Evolutionary conservation across 2,329 filamentous ascomycete genomes (phyloP), one percentile per base, ranked within the genome.

Genomic region (Fonsecaea pugnacius): DNA sequence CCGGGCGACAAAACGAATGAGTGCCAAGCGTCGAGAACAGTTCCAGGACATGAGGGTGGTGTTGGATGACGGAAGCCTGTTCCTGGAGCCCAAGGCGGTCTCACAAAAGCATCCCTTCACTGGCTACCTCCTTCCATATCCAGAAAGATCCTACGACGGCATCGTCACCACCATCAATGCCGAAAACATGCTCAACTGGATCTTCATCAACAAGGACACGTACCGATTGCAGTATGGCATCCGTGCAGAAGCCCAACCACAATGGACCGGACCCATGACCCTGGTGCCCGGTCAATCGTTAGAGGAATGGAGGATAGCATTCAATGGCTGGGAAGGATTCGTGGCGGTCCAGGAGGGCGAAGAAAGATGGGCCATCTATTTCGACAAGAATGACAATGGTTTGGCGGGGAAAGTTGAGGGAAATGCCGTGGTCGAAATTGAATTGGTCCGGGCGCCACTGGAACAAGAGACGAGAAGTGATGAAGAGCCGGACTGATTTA

Each of bases 241-340:
- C n/a, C 86, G 90, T 18, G 87, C 87, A 56, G 87, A 91, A 64
- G 91, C 89, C 27, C 80, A 89, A 36, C 84, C 81, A 30, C 89
- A 96, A 75, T 79, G 89, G 65, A 85, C 93, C 54, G 92, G 91
- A n/a, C 89, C 57, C 4, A 33, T 59, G 46, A 38, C 89, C 6
- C 96, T 90, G 89, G 89, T 91, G 71, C 59, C 48, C 18, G 70
- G 54, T 21, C 33, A 64, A 9, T 62, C 61, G 16, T 48, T 48
- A 9, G 38, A 36, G 2, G 64, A 65, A 14, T 72, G 66, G 55
- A 71, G 71, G 2, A 68, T 80, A 12, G 73, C 72, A 4, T 69
- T 80, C 16, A 74, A 78, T 40, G 71, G 71, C 40, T 75, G 72
- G 68, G 70, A 73, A 46, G 67, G 68, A 27, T 79, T 79, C 68